phyloP scores from a whole-genome alignment of 2,329 filamentous ascomycete species.

The Microdochium trichocladiopsis region DNA sequence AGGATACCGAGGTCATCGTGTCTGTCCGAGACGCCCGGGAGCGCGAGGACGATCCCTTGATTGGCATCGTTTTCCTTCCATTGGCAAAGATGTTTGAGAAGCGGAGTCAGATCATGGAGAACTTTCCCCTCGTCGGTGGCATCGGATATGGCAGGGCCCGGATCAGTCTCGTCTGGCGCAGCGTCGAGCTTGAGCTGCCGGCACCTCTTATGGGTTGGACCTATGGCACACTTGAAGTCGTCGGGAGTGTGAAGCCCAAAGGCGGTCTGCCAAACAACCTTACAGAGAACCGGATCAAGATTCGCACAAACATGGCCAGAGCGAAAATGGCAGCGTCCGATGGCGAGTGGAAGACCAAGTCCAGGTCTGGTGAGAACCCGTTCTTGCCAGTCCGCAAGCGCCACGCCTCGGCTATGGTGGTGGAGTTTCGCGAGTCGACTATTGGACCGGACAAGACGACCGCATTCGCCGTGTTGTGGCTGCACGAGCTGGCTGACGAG shows the following conservation, averaged over 20 bases:
- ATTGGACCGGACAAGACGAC: constrained; percentile 45
- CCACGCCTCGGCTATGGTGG: constrained; percentile 47
- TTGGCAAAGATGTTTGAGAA: constrained; percentile 54
- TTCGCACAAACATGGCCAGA: constrained; percentile 49
- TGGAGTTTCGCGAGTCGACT: constrained; percentile 53
- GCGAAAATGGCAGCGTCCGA: constrained; percentile 50
- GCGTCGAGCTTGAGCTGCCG: constrained; percentile 56
- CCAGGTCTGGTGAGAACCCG: constrained; percentile 28
- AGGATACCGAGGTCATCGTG: constrained; percentile 59
- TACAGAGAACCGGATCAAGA: constrained; percentile 45
- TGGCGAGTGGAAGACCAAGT: constrained; percentile 44
- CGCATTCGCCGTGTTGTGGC: constrained; percentile 60
- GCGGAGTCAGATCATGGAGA: constrained; percentile 56
- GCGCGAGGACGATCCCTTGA: constrained; percentile 61
- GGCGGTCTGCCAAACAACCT: constrained; percentile 39
- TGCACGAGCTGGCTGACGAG: constrained; percentile 63
- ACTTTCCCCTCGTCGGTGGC: constrained; percentile 62
- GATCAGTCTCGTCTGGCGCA: constrained; percentile 68
- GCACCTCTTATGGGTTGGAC: constrained; percentile 59
- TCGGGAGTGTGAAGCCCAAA: constrained; percentile 39
- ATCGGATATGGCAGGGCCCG: constrained; percentile 65
- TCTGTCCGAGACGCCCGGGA: constrained; percentile 60
- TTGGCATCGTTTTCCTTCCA: constrained; percentile 65
- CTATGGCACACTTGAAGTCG: constrained; percentile 61
- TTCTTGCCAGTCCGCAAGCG: constrained; percentile 53